A percentile compares a stretch with the other conserved stretches of the same genome.
Evolutionary conservation across 352 stramenopile species (phyloP).

Genomic region (Pythium aquatile): DNA sequence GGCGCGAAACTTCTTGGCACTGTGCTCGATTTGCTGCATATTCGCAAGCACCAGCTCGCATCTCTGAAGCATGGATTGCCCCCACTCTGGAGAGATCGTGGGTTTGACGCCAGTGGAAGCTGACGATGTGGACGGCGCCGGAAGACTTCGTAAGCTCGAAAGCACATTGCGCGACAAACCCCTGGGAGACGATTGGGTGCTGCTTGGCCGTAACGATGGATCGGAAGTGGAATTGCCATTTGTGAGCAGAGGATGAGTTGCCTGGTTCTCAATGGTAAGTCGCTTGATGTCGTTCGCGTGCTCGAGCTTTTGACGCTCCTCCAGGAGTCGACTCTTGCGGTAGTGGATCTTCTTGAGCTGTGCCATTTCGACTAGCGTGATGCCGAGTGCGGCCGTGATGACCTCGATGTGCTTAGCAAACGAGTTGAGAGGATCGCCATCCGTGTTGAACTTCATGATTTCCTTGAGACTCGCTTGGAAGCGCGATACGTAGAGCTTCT

Average conservation of each 20-base stretch:
- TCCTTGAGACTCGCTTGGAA: conserved; percentile 69
- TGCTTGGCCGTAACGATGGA: not conserved
- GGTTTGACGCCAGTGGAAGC: not conserved
- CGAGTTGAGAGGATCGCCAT: conserved; percentile 61
- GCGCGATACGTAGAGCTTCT: conserved; percentile 62
- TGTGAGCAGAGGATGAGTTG: not conserved
- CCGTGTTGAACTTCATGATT: conserved; percentile 80
- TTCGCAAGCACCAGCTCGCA: conserved; percentile 42
- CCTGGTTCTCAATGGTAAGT: not conserved
- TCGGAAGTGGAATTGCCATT: not conserved
- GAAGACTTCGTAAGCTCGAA: not conserved
- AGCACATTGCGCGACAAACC: not conserved
- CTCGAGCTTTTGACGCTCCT: conserved; percentile 19
- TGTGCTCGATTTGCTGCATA: conserved; percentile 45
- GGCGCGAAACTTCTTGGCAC: conserved; percentile 18
- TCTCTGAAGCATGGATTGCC: conserved; percentile 36
- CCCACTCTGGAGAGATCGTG: conserved; percentile 15
- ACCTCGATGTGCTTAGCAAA: conserved; percentile 75
- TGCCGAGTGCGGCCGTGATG: conserved; percentile 58
- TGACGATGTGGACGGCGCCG: not conserved
- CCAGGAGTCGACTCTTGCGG: conserved; percentile 26
- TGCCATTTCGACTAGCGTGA: conserved; percentile 55
- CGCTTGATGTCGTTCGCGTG: not conserved
- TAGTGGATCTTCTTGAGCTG: conserved; percentile 56
- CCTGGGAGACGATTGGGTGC: not conserved